Conservation (phyloP, 768 basidiomycete genomes). For the Leucosporidium scottii region DNA sequence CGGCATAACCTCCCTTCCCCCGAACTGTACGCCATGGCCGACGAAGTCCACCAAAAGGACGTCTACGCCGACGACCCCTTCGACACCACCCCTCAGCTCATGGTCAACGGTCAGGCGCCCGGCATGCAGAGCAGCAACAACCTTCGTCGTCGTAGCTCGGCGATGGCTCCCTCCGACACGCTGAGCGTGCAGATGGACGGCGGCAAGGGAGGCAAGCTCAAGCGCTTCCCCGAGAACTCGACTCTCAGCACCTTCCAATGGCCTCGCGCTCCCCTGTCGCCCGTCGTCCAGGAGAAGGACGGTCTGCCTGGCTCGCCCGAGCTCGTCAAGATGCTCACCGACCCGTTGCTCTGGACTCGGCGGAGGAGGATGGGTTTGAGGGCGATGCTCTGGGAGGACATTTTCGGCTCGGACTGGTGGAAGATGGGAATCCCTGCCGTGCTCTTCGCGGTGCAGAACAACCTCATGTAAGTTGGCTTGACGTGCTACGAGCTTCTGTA, state of each 20-base stretch:
- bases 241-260: constrained; percentile 20
- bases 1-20: constrained; percentile 25
- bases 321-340: constrained; percentile 15
- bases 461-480: constrained; percentile 27
- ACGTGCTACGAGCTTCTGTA: neutral
- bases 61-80: constrained; percentile 22
- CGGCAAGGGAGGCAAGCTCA: neutral
- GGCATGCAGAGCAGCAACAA: constrained; percentile 2
- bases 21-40: constrained; percentile 13
- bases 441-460: constrained; percentile 31
- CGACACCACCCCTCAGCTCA: constrained; percentile 5
- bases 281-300: constrained; percentile 17
- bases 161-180: neutral
- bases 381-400: constrained; percentile 17
- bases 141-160: constrained; percentile 7
- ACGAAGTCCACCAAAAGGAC: constrained; percentile 9
- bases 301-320: constrained; percentile 1
- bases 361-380: constrained; percentile 14
- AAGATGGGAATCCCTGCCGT: constrained; percentile 32
- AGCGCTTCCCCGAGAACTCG: constrained; percentile 19
- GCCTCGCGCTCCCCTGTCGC: constrained; percentile 28
- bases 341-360: constrained; percentile 20
- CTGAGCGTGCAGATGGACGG: constrained; percentile 9
- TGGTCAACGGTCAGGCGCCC: neutral
- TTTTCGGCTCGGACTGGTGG: constrained; percentile 30